Base-by-base conservation (phyloP, 768 basidiomycete species). In the Rhodotorula kratochvilovae region DNA sequence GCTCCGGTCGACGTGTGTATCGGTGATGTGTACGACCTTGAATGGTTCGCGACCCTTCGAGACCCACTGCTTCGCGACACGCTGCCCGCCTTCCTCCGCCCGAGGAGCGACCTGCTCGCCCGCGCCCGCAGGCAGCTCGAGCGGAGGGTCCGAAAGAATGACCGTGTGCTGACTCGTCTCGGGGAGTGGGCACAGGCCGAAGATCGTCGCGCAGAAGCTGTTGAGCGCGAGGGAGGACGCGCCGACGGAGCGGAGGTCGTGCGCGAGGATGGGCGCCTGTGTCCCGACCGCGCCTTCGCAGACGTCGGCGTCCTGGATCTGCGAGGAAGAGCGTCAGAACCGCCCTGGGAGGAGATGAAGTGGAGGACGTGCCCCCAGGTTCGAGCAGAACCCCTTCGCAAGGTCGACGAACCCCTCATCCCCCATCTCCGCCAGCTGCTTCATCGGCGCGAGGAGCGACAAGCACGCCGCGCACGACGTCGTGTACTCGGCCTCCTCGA, bases 11-110 rank as follows among this genome's bases (percentile, higher is more conserved):
- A 88, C 85, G 73, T 88, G 87, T 8, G 85, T 84, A 76, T 87
- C 87, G 74, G 85, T 86, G 77, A 88, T 84, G 76, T 88, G 87
- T 0, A 84, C 83, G 16, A 87, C 85, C 71, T 85, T 82, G 77
- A 87, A 84, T 1, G 86, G 84, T 29, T 58, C 33, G 27, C 69
- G 16, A 7, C 67, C 66, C 7, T 51, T 55, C 15, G 62, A 43
- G 3, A 42, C 56, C 68, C 63, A 61, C 11, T 10, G 23, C 50
- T 53, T 73, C 48, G 3, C 25, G 13, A 46, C 55, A 10, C 31
- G 60, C 17, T 45, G 45, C 45, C 31, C 5, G 29, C 17, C 29
- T 51, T 27, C 13, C 39, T 6, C 27, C 27, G 13, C 53, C 50
- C 29, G 10, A 10, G 15, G 45, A 46, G 19, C 15, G 45, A 2